Percentiles rank a stretch among this genome's conserved stretches.
These are phyloP conservation scores for Stereocaulon alpinum DNA, from an alignment of 495 filamentous ascomycete genomes.

Conservation along the genomic window DNA sequence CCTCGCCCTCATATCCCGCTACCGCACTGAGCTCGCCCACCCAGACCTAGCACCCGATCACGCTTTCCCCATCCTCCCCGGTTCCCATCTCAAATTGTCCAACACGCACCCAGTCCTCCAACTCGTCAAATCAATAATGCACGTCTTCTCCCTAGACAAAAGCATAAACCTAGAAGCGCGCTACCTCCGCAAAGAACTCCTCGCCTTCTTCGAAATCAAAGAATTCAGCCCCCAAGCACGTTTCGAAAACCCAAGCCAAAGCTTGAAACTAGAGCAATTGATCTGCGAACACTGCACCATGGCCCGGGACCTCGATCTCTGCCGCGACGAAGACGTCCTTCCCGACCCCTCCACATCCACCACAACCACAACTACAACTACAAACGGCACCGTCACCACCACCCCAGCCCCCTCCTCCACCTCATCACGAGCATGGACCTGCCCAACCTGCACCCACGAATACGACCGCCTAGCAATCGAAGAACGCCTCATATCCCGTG, in stretches of 20 bases:
- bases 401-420: slow-evolving; percentile 22
- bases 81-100: slow-evolving; percentile 54
- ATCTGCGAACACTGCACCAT: slow-evolving; percentile 82
- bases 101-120: slow-evolving; percentile 74
- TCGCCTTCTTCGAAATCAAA: slow-evolving; percentile 81
- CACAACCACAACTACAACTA: slow-evolving; percentile 24
- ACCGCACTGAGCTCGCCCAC: slow-evolving; percentile 83
- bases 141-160: slow-evolving; percentile 80
- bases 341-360: slow-evolving; percentile 35
- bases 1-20: slow-evolving; percentile 61
- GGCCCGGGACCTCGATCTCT: slow-evolving; percentile 82
- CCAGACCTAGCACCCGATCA: slow-evolving; percentile 81
- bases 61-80: slow-evolving; percentile 71
- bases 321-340: slow-evolving; percentile 79
- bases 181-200: slow-evolving; percentile 75
- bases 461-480: slow-evolving; percentile 71
- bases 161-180: slow-evolving; percentile 78
- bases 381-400: too few species aligned
- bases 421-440: slow-evolving; percentile 54
- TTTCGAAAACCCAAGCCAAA: slow-evolving; percentile 77
- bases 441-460: slow-evolving; percentile 63
- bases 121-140: slow-evolving; percentile 82
- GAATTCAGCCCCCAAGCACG: slow-evolving; percentile 83
- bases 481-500: slow-evolving; percentile 66
- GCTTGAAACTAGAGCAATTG: slow-evolving; percentile 60